Percentiles rank a stretch among this genome's conserved stretches.
These are phyloP conservation scores for Corchorus capsularis DNA, from an alignment of 345 rosid species.

Conservation along the genomic window DNA sequence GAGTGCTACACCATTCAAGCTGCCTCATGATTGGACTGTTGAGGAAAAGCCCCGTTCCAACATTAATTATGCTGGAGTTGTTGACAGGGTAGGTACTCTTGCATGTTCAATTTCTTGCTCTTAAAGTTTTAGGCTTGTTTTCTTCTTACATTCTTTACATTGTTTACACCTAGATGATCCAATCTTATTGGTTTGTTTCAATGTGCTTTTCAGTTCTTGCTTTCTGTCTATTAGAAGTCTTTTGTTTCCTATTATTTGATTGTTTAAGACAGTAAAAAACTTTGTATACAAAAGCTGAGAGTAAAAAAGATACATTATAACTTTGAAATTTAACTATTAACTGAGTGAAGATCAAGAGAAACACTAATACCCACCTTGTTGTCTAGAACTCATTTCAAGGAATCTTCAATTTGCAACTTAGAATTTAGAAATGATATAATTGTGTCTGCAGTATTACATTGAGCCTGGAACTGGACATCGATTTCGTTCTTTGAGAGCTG, in stretches of 20 bases:
- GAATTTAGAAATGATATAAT: background rate
- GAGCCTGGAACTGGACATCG: conserved; percentile 42
- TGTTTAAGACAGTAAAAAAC: background rate
- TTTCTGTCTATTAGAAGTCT: background rate
- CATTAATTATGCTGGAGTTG: conserved; percentile 16
- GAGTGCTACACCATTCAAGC: conserved; percentile 21
- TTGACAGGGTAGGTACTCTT: conserved; percentile 49
- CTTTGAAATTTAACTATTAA: background rate
- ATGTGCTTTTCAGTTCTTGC: background rate
- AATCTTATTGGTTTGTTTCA: background rate
- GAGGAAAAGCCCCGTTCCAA: conserved; percentile 35
- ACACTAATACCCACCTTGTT: background rate
- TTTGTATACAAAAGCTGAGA: background rate
- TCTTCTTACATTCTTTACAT: background rate
- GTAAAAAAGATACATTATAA: background rate
- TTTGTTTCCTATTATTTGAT: background rate
- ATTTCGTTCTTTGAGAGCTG: conserved; percentile 35
- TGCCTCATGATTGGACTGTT: conserved; percentile 44
- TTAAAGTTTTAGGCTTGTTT: background rate
- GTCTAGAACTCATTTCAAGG: background rate
- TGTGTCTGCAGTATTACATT: conserved; percentile 36
- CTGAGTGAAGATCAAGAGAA: background rate
- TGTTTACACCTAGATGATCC: background rate
- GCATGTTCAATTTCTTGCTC: background rate
- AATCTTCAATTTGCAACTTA: conserved; percentile 6